phyloP scores from a whole-genome alignment of 371 early-diverging fungal species.

The Circinella umbellata region DNA sequence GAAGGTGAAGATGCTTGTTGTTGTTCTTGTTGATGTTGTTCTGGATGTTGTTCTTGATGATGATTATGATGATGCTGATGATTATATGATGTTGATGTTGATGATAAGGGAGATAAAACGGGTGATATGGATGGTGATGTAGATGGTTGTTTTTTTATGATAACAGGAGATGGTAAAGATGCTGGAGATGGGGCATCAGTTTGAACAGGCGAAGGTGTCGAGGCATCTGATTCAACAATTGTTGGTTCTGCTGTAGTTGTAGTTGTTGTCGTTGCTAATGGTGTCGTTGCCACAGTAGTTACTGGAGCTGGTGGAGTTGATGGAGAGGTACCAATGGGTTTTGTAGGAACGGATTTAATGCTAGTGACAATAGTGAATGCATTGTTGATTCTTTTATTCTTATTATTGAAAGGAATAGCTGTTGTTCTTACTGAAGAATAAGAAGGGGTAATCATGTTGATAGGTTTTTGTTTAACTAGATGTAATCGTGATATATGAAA shows the following conservation, averaged over 20 bases:
- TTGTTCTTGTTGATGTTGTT: not conserved
- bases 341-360: constrained; percentile 1
- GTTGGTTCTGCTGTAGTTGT: not conserved
- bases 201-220: not conserved
- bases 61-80: too few relatives aligned
- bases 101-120: too few relatives aligned
- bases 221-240: not conserved
- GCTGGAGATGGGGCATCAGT: not conserved
- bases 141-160: not conserved
- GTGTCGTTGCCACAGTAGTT: too few relatives aligned
- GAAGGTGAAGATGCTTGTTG: not conserved
- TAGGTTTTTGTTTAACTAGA: constrained; percentile 7
- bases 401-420: not conserved
- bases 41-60: too few relatives aligned
- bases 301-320: not conserved
- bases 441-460: too few relatives aligned
- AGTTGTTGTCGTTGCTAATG: too few relatives aligned
- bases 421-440: not conserved
- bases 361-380: not conserved
- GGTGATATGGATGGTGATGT: not conserved
- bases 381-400: not conserved
- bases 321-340: not conserved
- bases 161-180: not conserved
- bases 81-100: too few relatives aligned
- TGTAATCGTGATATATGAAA: constrained; percentile 25